These are phyloP conservation scores for Microbotryomycetes sp. DNA, from an alignment of 1,284 basidiomycete species.

Conservation along the genomic window DNA sequence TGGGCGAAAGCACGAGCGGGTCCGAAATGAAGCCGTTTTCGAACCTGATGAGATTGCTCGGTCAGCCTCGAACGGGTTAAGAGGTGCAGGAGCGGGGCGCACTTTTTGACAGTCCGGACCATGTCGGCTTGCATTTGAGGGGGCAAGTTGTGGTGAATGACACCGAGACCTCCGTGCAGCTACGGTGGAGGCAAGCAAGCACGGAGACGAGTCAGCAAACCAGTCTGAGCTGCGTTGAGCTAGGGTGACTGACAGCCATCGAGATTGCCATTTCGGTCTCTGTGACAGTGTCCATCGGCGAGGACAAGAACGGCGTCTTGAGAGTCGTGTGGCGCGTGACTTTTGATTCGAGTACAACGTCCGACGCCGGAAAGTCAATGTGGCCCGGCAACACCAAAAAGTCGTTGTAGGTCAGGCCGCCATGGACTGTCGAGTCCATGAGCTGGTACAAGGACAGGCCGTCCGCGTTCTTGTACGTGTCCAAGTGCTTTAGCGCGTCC, in stretches of 20 bases:
- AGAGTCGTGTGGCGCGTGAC: conserved; percentile 78
- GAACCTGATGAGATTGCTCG: conserved; percentile 45
- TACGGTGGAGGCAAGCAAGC: conserved; percentile 40
- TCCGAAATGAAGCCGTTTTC: conserved; percentile 99
- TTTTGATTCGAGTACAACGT: conserved; percentile 74
- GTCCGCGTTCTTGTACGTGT: conserved; percentile 67
- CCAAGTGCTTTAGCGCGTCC: conserved; percentile 62
- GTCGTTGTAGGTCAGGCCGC: conserved; percentile 84
- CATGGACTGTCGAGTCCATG: conserved; percentile 80
- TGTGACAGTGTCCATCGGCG: conserved; percentile 99
- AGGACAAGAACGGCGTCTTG: conserved; percentile 95
- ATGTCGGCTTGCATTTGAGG: conserved; percentile 84
- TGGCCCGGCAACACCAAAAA: conserved; percentile 65
- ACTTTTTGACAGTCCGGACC: conserved; percentile 93
- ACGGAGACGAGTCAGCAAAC: neutral
- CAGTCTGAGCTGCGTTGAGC: neutral
- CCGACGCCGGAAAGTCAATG: conserved; percentile 82
- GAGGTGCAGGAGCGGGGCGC: conserved; percentile 6
- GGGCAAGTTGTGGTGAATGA: conserved; percentile 97
- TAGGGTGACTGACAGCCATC: conserved; percentile 62
- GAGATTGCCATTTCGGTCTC: conserved; percentile 95
- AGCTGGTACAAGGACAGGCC: conserved; percentile 80
- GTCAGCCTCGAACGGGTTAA: neutral
- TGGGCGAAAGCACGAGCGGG: conserved; percentile 75
- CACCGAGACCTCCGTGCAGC: conserved; percentile 93